A percentile compares a stretch with the other conserved stretches of the same genome.
Evolutionary conservation across 2,329 filamentous ascomycete genomes (phyloP).

Genomic region (Conoideocrella luteorostrata): DNA sequence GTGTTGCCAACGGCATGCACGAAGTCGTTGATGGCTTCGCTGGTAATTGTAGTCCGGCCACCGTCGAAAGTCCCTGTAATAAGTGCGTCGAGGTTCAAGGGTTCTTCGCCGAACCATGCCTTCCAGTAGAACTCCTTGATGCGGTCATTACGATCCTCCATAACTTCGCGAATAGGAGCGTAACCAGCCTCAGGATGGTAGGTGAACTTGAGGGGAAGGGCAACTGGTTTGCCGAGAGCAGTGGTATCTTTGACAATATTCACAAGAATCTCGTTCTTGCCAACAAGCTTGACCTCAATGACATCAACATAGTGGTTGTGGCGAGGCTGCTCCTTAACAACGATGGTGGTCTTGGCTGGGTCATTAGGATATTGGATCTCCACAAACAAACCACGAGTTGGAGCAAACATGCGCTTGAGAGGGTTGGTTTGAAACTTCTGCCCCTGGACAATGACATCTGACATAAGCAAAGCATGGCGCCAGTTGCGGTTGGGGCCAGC

Average conservation of each 20-base stretch:
- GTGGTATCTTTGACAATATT: conserved; percentile 92
- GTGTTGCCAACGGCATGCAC: conserved; percentile 98
- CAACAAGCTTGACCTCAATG: conserved; percentile 72
- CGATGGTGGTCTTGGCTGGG: conserved; percentile 75
- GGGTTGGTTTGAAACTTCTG: conserved; percentile 98
- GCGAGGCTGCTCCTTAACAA: conserved; percentile 78
- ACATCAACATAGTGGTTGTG: conserved; percentile 85
- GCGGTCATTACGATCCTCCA: conserved; percentile 90
- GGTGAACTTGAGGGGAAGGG: conserved; percentile 78
- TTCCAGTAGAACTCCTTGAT: conserved; percentile 99
- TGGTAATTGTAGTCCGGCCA: conserved; percentile 78
- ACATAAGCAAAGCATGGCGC: conserved; percentile 89
- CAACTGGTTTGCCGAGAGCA: conserved; percentile 73
- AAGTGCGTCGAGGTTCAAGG: conserved; percentile 73
- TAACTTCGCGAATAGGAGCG: conserved; percentile 94
- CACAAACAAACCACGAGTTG: conserved; percentile 77
- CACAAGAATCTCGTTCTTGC: conserved; percentile 74
- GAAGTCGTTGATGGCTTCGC: conserved; percentile 94
- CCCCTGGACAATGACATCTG: conserved; percentile 89
- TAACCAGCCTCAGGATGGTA: conserved; percentile 96
- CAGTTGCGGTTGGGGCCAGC: conserved; percentile 83
- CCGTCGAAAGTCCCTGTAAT: conserved; percentile 88
- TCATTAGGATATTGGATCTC: conserved; percentile 81
- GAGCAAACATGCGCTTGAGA: conserved; percentile 83
- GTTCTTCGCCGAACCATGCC: conserved; percentile 90